Conservation (phyloP, 306 rosid genomes). For the Lupinus albus region DNA sequence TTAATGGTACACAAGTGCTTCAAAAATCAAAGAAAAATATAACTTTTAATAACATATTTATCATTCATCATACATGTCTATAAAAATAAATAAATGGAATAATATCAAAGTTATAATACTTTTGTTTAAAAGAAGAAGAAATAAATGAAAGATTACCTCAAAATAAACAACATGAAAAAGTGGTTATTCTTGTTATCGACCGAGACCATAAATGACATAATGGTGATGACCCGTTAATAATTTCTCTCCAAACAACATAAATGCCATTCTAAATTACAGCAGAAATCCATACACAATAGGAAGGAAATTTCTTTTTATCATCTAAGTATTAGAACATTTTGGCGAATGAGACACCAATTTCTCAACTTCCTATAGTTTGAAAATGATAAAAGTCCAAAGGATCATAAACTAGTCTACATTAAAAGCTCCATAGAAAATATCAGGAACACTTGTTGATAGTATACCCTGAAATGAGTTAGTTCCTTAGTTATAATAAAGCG, state of each 20-base stretch:
- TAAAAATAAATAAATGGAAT: no score
- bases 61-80: no score
- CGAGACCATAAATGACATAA: no score
- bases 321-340: background rate
- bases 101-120: background rate
- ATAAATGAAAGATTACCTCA: background rate
- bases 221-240: no score
- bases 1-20: no score
- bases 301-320: background rate
- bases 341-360: background rate
- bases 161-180: background rate
- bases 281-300: background rate
- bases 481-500: no score
- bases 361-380: background rate
- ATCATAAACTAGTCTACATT: slow-evolving; percentile 1
- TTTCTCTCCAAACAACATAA: background rate
- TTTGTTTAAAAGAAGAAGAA: background rate
- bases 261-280: background rate
- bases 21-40: no score
- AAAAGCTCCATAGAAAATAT: background rate
- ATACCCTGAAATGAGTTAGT: no score
- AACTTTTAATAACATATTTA: no score
- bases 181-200: no score
- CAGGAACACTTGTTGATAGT: no score
- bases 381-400: background rate